A percentile compares a stretch with the other conserved stretches of the same genome.
Evolutionary conservation across 345 rosid genomes (phyloP).

Genomic region (Kernera saxatilis): DNA sequence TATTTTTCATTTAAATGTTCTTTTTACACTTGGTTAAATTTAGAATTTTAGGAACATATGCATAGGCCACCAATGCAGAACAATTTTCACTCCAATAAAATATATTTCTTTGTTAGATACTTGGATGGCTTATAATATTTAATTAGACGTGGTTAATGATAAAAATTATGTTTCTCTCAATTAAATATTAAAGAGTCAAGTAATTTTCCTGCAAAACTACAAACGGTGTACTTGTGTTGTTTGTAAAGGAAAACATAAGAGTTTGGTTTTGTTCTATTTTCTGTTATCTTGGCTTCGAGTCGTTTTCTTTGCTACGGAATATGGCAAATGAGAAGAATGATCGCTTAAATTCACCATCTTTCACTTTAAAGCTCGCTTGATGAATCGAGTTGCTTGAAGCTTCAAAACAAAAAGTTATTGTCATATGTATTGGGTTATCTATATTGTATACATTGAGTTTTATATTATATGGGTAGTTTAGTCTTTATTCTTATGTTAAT

Average conservation of each 20-base stretch:
- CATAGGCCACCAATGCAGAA: too few species aligned
- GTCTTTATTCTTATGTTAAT: too few species aligned
- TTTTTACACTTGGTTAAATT: too few species aligned
- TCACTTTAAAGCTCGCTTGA: constrained; percentile 69
- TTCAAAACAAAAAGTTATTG: constrained; percentile 22
- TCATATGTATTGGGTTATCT: too few species aligned
- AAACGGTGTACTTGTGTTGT: constrained; percentile 16
- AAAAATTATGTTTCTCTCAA: not conserved
- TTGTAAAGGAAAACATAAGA: constrained; percentile 9
- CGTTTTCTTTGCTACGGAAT: constrained; percentile 31
- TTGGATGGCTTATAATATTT: too few species aligned
- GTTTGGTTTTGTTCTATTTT: not conserved
- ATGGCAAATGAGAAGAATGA: constrained; percentile 33
- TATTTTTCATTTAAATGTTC: too few species aligned
- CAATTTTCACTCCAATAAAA: too few species aligned
- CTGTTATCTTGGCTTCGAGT: constrained; percentile 27
- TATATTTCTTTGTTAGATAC: too few species aligned
- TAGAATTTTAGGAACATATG: too few species aligned
- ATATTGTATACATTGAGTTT: too few species aligned
- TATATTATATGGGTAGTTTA: too few species aligned
- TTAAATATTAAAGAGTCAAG: not conserved
- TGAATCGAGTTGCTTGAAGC: constrained; percentile 55
- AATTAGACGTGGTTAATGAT: not conserved
- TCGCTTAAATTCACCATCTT: constrained; percentile 58
- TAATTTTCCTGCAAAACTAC: not conserved